Percentiles rank a stretch among this genome's conserved stretches.
Conservation (phyloP, 2,329 filamentous ascomycete genomes). For the Colletotrichum abscissum region DNA sequence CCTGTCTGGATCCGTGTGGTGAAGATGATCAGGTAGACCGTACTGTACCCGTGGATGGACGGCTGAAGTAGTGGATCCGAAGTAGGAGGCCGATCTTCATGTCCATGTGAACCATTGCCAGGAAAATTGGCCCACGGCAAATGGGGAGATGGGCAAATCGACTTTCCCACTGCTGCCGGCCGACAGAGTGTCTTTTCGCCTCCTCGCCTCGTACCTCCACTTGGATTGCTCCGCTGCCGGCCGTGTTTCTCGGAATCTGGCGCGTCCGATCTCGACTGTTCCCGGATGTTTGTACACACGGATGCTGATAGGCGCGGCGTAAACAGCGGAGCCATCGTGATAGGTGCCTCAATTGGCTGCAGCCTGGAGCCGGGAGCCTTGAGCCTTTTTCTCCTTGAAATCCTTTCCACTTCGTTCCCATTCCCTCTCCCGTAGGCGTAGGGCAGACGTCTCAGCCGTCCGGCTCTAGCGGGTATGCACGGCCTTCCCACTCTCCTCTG, state of each 20-base stretch:
- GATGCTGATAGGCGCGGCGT: conserved; percentile 5
- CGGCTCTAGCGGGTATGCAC: conserved; percentile 9
- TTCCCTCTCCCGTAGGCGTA: neutral
- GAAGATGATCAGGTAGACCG: neutral
- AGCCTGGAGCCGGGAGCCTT: conserved; percentile 8
- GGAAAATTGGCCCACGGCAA: conserved; percentile 9
- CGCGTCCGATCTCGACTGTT: conserved; percentile 18
- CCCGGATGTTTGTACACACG: neutral
- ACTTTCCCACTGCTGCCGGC: conserved; percentile 22
- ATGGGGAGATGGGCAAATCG: conserved; percentile 16
- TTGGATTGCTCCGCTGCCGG: conserved; percentile 24
- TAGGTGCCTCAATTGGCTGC: conserved; percentile 13
- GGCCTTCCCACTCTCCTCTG: neutral
- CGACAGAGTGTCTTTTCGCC: conserved; percentile 4
- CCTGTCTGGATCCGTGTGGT: conserved; percentile 9
- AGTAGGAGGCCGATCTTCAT: conserved; percentile 25
- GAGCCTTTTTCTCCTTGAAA: neutral
- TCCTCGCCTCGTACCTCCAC: conserved; percentile 20
- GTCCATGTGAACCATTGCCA: conserved; percentile 9
- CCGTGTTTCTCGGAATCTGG: conserved; percentile 15
- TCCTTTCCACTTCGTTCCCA: neutral
- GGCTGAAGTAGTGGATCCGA: conserved; percentile 21
- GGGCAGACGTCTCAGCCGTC: neutral
- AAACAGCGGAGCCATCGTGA: conserved; percentile 19
- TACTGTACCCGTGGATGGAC: neutral